These are phyloP conservation scores for Candida tibetensis DNA, from an alignment of 805 yeast genomes.

Conservation along the genomic window DNA sequence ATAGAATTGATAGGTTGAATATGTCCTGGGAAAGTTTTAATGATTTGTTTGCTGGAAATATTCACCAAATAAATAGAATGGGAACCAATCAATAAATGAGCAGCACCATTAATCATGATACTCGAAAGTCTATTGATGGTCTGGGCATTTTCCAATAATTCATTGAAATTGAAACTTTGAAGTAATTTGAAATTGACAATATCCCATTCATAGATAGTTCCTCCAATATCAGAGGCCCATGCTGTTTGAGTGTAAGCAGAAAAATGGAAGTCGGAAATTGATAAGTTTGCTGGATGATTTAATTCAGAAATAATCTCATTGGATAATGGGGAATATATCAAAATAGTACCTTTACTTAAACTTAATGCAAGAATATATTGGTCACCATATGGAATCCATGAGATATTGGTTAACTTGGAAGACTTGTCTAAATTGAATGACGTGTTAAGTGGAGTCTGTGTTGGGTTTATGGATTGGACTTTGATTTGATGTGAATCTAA, in stretches of 20 bases:
- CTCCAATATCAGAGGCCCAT: conserved; percentile 61
- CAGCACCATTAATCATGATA: conserved; percentile 27
- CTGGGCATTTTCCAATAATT: conserved; percentile 32
- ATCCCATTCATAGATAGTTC: conserved; percentile 63
- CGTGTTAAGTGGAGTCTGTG: conserved; percentile 42
- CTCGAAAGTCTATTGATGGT: conserved; percentile 30
- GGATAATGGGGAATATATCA: conserved; percentile 65
- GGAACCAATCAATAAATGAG: conserved; percentile 60
- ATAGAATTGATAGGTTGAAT: conserved; percentile 61
- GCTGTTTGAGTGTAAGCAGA: conserved; percentile 41
- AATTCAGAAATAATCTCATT: conserved; percentile 56
- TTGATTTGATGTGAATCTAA: conserved; percentile 69
- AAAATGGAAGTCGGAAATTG: conserved; percentile 51
- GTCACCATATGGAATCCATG: conserved; percentile 50
- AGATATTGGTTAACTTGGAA: conserved; percentile 44
- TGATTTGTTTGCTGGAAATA: conserved; percentile 32
- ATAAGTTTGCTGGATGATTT: conserved; percentile 41
- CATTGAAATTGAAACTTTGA: conserved; percentile 43
- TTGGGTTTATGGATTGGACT: conserved; percentile 51
- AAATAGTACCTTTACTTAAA: conserved; percentile 59
- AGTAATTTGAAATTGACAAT: conserved; percentile 40
- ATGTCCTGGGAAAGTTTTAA: conserved; percentile 70
- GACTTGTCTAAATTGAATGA: conserved; percentile 55
- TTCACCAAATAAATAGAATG: conserved; percentile 61
- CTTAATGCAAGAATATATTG: conserved; percentile 54